Conservation (phyloP, 495 filamentous ascomycete genomes). For the Sphaerosporella brunnea region DNA sequence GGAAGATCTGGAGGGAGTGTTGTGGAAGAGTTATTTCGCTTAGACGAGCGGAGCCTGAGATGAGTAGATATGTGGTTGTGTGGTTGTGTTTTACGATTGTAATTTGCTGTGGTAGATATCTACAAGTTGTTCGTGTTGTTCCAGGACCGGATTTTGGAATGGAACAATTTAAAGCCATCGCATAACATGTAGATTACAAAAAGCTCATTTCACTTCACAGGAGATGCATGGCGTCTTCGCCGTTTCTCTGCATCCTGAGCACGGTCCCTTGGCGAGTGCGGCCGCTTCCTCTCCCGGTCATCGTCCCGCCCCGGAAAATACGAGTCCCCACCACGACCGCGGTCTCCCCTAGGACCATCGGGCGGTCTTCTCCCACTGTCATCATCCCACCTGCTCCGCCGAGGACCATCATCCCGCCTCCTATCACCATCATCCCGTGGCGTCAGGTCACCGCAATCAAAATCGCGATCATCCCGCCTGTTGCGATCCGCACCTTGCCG, state of each 20-base stretch:
- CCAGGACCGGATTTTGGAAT: too few relatives aligned
- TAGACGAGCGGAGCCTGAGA: conserved; percentile 31
- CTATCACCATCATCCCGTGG: conserved; percentile 1
- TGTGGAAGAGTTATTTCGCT: conserved; percentile 99
- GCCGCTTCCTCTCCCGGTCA: conserved; percentile 11
- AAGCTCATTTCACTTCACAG: too few relatives aligned
- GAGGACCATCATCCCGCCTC: background rate
- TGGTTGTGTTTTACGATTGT: too few relatives aligned
- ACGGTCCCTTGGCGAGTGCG: conserved; percentile 11
- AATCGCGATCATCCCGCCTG: background rate
- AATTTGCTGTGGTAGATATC: too few relatives aligned
- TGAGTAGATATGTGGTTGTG: too few relatives aligned
- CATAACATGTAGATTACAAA: too few relatives aligned
- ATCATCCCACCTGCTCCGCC: conserved; percentile 5
- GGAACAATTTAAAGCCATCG: too few relatives aligned
- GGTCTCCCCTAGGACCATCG: conserved; percentile 12
- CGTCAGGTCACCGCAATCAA: background rate
- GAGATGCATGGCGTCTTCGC: conserved; percentile 1
- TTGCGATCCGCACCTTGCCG: background rate
- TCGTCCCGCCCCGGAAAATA: conserved; percentile 24
- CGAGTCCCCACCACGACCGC: conserved; percentile 9
- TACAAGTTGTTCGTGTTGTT: too few relatives aligned
- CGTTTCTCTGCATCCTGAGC: conserved; percentile 6
- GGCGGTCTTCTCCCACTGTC: conserved; percentile 17
- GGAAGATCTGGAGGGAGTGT: conserved; percentile 84